Percentiles rank a stretch among this genome's conserved stretches.
These are phyloP conservation scores for Brassica hybrid DNA, from an alignment of 441 rosid genomes.

Conservation along the genomic window DNA sequence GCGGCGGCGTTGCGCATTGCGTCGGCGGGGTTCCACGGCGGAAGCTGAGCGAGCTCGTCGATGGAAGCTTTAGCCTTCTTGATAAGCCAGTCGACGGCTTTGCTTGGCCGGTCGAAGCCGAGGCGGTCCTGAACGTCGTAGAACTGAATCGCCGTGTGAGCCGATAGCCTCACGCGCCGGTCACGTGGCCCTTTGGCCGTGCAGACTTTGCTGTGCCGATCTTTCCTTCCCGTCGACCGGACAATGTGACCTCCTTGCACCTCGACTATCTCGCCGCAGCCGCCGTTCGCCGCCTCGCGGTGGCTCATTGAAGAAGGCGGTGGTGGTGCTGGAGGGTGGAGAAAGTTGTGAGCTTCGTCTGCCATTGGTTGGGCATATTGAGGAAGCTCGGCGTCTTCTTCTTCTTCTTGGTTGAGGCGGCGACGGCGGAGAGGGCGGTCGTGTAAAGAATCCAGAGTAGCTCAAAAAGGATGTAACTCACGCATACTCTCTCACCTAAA, in stretches of 20 bases:
- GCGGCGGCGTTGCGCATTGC: slow-evolving; percentile 44
- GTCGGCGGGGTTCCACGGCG: slow-evolving; percentile 72
- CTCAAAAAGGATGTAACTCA: slow-evolving; percentile 40
- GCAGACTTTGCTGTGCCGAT: slow-evolving; percentile 94
- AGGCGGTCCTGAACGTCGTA: slow-evolving; percentile 95
- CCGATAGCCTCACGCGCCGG: slow-evolving; percentile 91
- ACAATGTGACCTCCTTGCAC: slow-evolving; percentile 98
- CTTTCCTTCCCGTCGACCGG: slow-evolving; percentile 85
- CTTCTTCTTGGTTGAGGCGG: slow-evolving; percentile 24
- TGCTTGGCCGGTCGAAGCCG: slow-evolving; percentile 92
- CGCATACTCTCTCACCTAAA: slow-evolving; percentile 42
- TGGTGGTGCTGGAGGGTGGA: slow-evolving; percentile 22
- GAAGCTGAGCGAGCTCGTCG: slow-evolving; percentile 85
- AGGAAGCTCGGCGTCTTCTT: slow-evolving; percentile 27
- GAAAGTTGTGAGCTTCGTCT: slow-evolving; percentile 20
- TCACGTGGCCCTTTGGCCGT: slow-evolving; percentile 92
- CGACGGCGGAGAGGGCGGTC: slow-evolving; percentile 36
- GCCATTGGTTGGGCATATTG: slow-evolving; percentile 37
- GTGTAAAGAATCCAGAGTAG: slow-evolving; percentile 40
- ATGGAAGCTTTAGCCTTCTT: slow-evolving; percentile 82
- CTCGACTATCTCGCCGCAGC: slow-evolving; percentile 83
- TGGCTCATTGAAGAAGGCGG: slow-evolving; percentile 47
- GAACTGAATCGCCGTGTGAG: slow-evolving; percentile 92
- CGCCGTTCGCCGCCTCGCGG: slow-evolving; percentile 43
- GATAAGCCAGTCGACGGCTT: slow-evolving; percentile 94